Evolutionary conservation across 495 filamentous ascomycete species (phyloP), one percentile per base, ranked within the genome.

Genomic region (Hypoxylon perforatum): DNA sequence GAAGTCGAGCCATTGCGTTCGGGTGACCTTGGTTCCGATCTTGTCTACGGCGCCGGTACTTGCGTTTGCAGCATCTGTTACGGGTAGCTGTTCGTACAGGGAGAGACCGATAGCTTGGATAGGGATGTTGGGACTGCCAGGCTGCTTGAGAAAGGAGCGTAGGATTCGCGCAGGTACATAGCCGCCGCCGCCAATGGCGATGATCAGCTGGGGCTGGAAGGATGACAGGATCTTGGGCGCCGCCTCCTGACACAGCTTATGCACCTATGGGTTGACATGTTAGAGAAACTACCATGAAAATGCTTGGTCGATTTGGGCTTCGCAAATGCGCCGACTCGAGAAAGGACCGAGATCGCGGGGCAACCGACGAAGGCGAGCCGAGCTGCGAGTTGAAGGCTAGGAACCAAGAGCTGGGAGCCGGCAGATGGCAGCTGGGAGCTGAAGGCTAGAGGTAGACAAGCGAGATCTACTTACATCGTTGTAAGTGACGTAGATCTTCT

Each of bases 101-200:
- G 93, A 97, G 46, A 99, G 90, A 48, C 95, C 95, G 76, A 99
- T 99, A 33, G 95, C 95, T 85, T 99, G 95, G 78, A 99, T 99
- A 60, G 95, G 94, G 76, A 99, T 99, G 81, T 99, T 99, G 75
- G 93, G 85, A 66, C 85, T 87, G 61, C 90, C 92, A 51, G 91
- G 84, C 72, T 88, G 87, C 84, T 97, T 97, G 75, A 99, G 92
- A 82, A 98, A 99, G 10, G 95, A 98, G 47, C 94, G 91, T 57
- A 99, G 88, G 78, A 99, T 98, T 60, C 95, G 92, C 39, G 95
- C 95, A 46, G 95, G 95, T 18, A 99, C 92, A 77, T 97, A 99
- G 54, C 95, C 95, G 73, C 95, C 95, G 63, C 95, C 95, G 63
- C 95, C 95, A 73, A 99, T 99, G 72, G 95, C 95, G 76, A 99